A percentile compares a stretch with the other conserved stretches of the same genome.
These are phyloP conservation scores for Phytophthora fragariae DNA, from an alignment of 352 stramenopile genomes.

Conservation along the genomic window DNA sequence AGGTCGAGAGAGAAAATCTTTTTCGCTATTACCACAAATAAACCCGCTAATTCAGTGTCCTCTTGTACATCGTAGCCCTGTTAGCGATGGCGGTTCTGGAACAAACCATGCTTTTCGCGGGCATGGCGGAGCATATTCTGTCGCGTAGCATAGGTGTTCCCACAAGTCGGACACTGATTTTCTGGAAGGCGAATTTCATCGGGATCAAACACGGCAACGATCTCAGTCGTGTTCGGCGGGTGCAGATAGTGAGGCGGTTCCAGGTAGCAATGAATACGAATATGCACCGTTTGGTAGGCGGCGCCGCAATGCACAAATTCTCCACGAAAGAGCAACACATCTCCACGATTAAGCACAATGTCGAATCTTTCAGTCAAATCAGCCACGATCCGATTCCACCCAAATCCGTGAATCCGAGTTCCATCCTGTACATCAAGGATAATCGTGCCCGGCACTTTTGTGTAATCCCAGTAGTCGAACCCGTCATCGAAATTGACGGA, in stretches of 20 bases:
- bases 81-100: too few relatives aligned
- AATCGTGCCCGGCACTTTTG: background rate
- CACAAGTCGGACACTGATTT: background rate
- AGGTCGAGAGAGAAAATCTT: too few relatives aligned
- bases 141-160: background rate
- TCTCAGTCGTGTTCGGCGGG: conserved; percentile 1
- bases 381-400: background rate
- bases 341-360: background rate
- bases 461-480: too few relatives aligned
- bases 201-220: background rate
- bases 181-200: background rate
- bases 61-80: too few relatives aligned
- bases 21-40: too few relatives aligned
- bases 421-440: background rate
- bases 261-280: background rate
- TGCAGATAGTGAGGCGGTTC: background rate
- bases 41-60: too few relatives aligned
- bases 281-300: background rate
- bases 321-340: background rate
- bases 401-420: background rate
- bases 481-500: too few relatives aligned
- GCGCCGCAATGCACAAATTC: background rate
- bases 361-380: background rate
- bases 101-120: background rate
- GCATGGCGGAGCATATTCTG: background rate